Base-by-base conservation (phyloP, 352 stramenopile genomes). In the Globisporangium recalcitrans region DNA sequence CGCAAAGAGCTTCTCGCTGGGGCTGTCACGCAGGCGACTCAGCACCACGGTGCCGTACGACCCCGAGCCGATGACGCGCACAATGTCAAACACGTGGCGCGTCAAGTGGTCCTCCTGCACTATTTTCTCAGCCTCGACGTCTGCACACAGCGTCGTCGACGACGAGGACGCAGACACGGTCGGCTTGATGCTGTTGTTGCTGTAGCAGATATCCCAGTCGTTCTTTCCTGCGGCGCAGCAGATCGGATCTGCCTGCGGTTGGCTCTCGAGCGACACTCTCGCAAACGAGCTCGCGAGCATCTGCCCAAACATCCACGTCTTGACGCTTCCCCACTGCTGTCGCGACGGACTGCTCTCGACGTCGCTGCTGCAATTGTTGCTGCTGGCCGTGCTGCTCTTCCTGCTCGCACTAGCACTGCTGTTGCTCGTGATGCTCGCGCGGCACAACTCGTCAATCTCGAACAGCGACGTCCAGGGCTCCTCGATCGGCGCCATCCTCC, bases 21-120 rank as follows among this genome's bases (percentile, higher is more conserved):
- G 69, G 26, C 69, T 66, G 0, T 69, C 69, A 4, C 68, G 78
- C 61, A 89, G 69, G 26, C 74, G 69, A 60, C 81, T 86, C 24
- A 93, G 63, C 52, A 89, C 47, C 31, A 93, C 83, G 0, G 83
- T 93, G 44, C 83, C 83, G 62, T 90, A 91, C 11, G 83, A 91
- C 5, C 83, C 83, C 2, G 80, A 87, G 46, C 83, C 83, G 36
- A 93, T 91, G 52, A 93, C 75, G 22, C 75, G 69, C 55, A 86
- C 64, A 44, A 93, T 85, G 68, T 91, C 83, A 53, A 93, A 90
- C 53, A 84, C 67, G 48, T 80, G 63, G 4, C 75, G 72, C 29
- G 69, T 68, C 38, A 52, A 53, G 29, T 63, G 66, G 19, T 49
- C 57, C 55, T 65, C 24, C 36, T 47, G n/a, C 3, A 53, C 13